phyloP scores from a whole-genome alignment of 164 flowering plant species.

The Magnolia sinica region DNA sequence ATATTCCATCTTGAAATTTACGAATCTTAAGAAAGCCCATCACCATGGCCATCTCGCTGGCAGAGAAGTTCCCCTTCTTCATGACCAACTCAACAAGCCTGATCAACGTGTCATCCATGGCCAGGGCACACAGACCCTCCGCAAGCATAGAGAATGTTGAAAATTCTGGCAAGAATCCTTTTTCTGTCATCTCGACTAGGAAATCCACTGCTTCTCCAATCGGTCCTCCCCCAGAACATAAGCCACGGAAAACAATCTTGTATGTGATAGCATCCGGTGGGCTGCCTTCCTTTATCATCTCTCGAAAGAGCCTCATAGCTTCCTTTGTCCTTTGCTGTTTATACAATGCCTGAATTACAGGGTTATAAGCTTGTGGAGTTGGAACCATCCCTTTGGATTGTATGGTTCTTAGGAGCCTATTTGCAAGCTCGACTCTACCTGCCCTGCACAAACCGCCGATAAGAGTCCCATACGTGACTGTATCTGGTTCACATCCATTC shows the following conservation, averaged over 20 bases:
- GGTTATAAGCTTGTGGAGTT: conserved; percentile 75
- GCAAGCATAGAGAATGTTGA: conserved; percentile 69
- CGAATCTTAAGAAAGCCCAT: conserved; percentile 63
- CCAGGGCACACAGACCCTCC: conserved; percentile 69
- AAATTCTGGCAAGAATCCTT: conserved; percentile 69
- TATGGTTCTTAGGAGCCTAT: conserved; percentile 55
- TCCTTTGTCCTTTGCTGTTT: conserved; percentile 48
- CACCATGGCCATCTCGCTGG: conserved; percentile 51
- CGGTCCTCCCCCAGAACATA: conserved; percentile 79
- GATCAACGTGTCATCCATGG: conserved; percentile 69
- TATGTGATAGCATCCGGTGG: conserved; percentile 76
- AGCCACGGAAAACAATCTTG: conserved; percentile 78
- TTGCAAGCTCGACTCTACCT: conserved; percentile 61
- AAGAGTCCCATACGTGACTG: conserved; percentile 77
- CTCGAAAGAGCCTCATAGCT: conserved; percentile 78
- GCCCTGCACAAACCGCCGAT: conserved; percentile 73
- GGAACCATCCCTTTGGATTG: conserved; percentile 66
- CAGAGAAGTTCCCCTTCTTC: conserved; percentile 50
- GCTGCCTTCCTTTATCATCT: conserved; percentile 64
- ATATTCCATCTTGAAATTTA: conserved; percentile 75
- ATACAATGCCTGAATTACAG: conserved; percentile 64
- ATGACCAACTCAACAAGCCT: conserved; percentile 57
- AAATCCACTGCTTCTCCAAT: conserved; percentile 82
- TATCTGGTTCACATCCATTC: conserved; percentile 75
- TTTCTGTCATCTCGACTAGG: conserved; percentile 60